Evolutionary conservation across 352 stramenopile species (phyloP).

Genomic region (Phytopythium sindhum): DNA sequence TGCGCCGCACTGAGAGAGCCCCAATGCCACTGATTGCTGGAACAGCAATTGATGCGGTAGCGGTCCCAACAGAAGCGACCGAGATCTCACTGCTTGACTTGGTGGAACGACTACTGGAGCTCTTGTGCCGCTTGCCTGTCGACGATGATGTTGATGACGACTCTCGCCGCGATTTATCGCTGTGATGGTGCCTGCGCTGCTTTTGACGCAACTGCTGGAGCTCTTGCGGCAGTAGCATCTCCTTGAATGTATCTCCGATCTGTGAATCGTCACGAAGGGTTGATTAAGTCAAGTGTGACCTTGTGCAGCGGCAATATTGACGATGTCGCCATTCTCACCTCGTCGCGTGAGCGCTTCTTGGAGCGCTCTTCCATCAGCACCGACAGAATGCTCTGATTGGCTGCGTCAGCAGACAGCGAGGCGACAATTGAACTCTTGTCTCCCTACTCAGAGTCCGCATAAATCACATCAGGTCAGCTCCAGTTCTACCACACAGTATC

Average conservation of each 20-base stretch:
- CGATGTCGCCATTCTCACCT: slow-evolving; percentile 4
- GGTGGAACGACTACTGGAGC: slow-evolving; percentile 7
- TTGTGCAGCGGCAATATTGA: neutral
- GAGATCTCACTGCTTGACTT: neutral
- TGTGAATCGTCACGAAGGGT: slow-evolving; percentile 2
- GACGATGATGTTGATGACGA: neutral
- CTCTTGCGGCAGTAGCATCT: slow-evolving; percentile 26
- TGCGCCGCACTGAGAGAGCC: neutral
- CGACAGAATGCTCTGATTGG: slow-evolving; percentile 57
- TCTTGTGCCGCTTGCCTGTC: slow-evolving; percentile 11
- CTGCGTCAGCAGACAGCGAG: neutral
- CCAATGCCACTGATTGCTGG: neutral
- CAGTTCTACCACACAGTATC: neutral
- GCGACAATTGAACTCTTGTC: neutral
- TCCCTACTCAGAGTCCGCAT: neutral
- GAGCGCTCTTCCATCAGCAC: slow-evolving; percentile 57
- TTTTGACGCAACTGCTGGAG: slow-evolving; percentile 12
- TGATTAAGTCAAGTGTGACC: neutral
- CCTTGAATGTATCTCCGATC: slow-evolving; percentile 38
- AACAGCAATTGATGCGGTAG: neutral
- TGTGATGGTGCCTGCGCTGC: slow-evolving; percentile 12
- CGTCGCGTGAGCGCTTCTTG: slow-evolving; percentile 32
- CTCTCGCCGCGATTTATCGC: neutral
- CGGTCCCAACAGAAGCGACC: neutral
- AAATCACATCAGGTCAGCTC: neutral